Conservation (phyloP, 495 filamentous ascomycete genomes). For the Daldinia concentrica region DNA sequence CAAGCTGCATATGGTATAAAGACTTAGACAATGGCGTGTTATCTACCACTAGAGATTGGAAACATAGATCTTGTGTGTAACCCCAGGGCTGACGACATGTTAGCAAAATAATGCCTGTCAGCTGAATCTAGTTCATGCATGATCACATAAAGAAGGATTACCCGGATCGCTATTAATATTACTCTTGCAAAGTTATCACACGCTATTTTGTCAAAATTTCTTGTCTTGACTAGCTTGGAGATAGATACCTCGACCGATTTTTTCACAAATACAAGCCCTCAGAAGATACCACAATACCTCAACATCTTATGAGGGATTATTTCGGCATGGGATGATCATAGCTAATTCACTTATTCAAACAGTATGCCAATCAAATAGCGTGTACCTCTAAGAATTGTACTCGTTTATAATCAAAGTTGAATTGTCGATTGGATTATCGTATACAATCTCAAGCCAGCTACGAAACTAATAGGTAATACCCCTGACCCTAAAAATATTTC, state of each 20-base stretch:
- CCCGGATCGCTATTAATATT: constrained; percentile 6
- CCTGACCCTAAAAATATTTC: not conserved
- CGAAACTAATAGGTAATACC: not conserved
- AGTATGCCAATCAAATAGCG: too few species aligned
- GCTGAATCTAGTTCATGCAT: constrained; percentile 17
- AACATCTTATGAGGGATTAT: not conserved
- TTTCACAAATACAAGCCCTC: not conserved
- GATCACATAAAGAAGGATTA: not conserved
- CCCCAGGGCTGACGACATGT: constrained; percentile 1
- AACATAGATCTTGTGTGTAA: constrained; percentile 24
- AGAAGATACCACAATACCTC: not conserved
- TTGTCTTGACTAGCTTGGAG: not conserved
- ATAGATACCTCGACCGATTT: not conserved
- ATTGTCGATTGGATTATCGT: too few species aligned
- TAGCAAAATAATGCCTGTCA: not conserved
- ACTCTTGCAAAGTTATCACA: not conserved
- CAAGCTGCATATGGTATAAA: not conserved
- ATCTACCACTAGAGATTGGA: constrained; percentile 7
- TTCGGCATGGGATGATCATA: not conserved
- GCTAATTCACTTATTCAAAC: not conserved
- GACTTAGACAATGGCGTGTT: constrained; percentile 2
- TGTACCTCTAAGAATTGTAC: not conserved
- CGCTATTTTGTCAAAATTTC: not conserved
- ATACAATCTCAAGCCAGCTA: not conserved
- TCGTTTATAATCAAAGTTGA: not conserved